phyloP scores from a whole-genome alignment of 257 asterid species.

The Capsicum rhomboideum region DNA sequence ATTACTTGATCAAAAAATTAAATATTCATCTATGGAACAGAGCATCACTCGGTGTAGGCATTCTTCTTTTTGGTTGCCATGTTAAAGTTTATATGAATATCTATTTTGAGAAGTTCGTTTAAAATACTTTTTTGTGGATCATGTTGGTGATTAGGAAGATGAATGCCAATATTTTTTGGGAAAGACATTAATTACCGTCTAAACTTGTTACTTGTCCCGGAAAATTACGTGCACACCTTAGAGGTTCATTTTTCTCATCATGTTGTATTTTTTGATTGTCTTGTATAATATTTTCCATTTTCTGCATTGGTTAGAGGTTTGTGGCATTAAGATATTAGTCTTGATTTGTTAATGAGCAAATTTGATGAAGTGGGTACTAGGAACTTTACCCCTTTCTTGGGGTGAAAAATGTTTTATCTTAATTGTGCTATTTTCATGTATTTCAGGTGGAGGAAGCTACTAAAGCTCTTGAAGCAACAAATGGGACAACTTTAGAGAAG shows the following conservation, averaged over 20 bases:
- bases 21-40: background rate
- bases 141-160: background rate
- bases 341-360: background rate
- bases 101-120: background rate
- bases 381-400: background rate
- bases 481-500: conserved; percentile 86
- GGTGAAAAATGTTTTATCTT: background rate
- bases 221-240: background rate
- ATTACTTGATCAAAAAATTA: no score
- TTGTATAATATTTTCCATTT: background rate
- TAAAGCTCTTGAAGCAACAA: conserved; percentile 89
- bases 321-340: background rate
- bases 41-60: background rate
- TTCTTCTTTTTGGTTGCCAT: background rate
- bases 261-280: background rate
- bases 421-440: conserved; percentile 3
- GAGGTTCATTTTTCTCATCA: no score
- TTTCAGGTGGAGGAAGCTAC: conserved; percentile 88
- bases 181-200: background rate
- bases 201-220: background rate
- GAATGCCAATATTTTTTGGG: background rate
- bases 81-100: background rate
- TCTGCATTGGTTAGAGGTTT: background rate
- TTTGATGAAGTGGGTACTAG: background rate
- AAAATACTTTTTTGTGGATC: background rate